These are phyloP conservation scores for Exsudoporus floridanus DNA, from an alignment of 1,284 basidiomycete genomes.

Conservation along the genomic window DNA sequence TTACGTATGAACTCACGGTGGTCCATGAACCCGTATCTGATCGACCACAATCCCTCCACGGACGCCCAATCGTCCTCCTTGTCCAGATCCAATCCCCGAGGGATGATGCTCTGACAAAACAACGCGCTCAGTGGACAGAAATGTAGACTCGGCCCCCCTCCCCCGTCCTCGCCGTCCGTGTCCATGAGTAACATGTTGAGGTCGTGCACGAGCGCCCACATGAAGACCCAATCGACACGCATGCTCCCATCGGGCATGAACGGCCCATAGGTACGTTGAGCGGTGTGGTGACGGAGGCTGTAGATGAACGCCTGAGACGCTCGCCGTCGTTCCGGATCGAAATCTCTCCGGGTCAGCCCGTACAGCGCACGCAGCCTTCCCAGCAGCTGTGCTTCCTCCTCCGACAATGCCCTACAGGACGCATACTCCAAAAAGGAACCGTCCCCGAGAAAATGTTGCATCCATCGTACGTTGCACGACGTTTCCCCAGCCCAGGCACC, in stretches of 20 bases:
- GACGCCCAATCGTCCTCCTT: conserved; percentile 60
- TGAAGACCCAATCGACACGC: conserved; percentile 59
- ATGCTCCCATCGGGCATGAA: conserved; percentile 44
- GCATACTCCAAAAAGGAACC: conserved; percentile 41
- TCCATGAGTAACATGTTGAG: conserved; percentile 53
- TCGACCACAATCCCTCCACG: conserved; percentile 56
- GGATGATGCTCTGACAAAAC: conserved; percentile 52
- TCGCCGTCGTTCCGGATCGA: conserved; percentile 32
- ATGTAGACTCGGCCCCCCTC: conserved; percentile 28
- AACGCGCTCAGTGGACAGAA: conserved; percentile 53
- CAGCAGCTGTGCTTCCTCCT: conserved; percentile 46
- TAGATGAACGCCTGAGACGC: conserved; percentile 58
- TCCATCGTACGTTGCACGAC: conserved; percentile 55
- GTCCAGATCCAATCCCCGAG: conserved; percentile 39
- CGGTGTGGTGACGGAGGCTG: conserved; percentile 52
- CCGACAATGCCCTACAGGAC: conserved; percentile 25
- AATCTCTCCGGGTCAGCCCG: conserved; percentile 51
- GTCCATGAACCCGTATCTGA: conserved; percentile 67
- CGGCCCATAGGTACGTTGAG: conserved; percentile 57
- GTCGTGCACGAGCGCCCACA: conserved; percentile 56
- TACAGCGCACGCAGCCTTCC: conserved; percentile 54
- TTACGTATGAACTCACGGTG: conserved; percentile 61
- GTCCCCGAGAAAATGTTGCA: conserved; percentile 43
- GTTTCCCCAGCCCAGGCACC: conserved; percentile 27
- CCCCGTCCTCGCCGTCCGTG: conserved; percentile 33